Conservation (phyloP, 129 eudicot genomes). For the Saussurea involucrata region DNA sequence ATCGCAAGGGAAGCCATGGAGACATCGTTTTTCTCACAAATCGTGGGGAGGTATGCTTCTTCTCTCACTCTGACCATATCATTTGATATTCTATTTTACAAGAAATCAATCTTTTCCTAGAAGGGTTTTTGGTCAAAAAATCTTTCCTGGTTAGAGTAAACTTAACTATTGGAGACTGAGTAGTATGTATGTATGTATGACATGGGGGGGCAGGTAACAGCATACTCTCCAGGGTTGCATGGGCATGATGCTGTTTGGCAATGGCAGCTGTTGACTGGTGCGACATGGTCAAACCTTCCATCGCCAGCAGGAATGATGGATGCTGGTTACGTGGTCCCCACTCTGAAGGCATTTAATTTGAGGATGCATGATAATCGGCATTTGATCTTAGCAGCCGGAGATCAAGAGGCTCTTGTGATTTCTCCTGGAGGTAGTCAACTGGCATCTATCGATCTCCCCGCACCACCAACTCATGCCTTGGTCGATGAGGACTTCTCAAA, state of each 20-base stretch:
- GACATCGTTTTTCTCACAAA: constrained; percentile 87
- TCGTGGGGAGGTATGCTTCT: constrained; percentile 82
- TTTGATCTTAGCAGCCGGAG: constrained; percentile 84
- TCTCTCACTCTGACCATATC: not conserved
- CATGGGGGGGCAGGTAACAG: constrained; percentile 62
- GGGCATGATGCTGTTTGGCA: constrained; percentile 96
- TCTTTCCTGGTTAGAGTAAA: not conserved
- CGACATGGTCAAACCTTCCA: constrained; percentile 97
- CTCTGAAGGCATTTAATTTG: constrained; percentile 59
- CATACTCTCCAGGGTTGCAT: constrained; percentile 81
- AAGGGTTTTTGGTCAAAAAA: not conserved
- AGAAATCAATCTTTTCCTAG: not conserved
- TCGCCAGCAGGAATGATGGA: constrained; percentile 92
- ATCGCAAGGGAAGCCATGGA: constrained; percentile 91
- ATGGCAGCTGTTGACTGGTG: constrained; percentile 94
- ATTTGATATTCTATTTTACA: not conserved
- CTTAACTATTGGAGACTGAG: constrained; percentile 7
- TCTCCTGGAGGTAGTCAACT: constrained; percentile 79
- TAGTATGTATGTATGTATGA: not conserved
- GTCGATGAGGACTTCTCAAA: constrained; percentile 80
- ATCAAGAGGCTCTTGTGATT: constrained; percentile 76
- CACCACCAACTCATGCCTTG: constrained; percentile 88
- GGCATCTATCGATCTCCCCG: constrained; percentile 68
- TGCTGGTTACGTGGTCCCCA: constrained; percentile 76
- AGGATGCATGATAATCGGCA: constrained; percentile 70